Percentiles rank a stretch among this genome's conserved stretches.
These are phyloP conservation scores for Nakaseomyces bracarensis DNA, from an alignment of 1,139 yeast species.

Conservation along the genomic window DNA sequence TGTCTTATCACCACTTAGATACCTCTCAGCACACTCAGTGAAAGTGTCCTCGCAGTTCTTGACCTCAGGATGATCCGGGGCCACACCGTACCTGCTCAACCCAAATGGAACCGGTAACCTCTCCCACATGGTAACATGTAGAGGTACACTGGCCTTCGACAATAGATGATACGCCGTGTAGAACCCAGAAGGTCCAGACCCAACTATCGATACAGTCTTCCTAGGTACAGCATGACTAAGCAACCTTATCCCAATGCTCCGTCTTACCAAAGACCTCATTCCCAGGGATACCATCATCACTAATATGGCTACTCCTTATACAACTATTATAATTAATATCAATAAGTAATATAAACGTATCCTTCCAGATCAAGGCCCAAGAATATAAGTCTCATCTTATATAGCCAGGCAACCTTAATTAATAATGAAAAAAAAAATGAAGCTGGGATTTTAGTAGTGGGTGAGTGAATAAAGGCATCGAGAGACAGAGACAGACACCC, in stretches of 20 bases:
- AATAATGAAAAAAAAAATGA: too few relatives aligned
- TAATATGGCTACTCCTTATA: too few relatives aligned
- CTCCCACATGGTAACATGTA: slow-evolving; percentile 63
- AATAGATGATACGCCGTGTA: slow-evolving; percentile 76
- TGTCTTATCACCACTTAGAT: slow-evolving; percentile 1
- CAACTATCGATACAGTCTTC: slow-evolving; percentile 50
- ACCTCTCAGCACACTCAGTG: slow-evolving; percentile 45
- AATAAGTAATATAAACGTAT: too few relatives aligned
- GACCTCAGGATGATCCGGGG: slow-evolving; percentile 98
- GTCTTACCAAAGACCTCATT: not conserved
- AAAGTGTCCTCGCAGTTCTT: slow-evolving; percentile 82
- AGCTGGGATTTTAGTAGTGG: too few relatives aligned
- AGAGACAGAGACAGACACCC: too few relatives aligned
- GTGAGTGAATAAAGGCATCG: too few relatives aligned
- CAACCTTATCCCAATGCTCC: not conserved
- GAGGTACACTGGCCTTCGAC: slow-evolving; percentile 41
- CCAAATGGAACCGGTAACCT: slow-evolving; percentile 87
- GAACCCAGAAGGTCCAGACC: slow-evolving; percentile 96
- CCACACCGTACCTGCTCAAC: slow-evolving; percentile 88
- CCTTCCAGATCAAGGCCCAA: too few relatives aligned
- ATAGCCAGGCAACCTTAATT: too few relatives aligned
- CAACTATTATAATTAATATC: too few relatives aligned
- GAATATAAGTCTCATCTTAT: too few relatives aligned
- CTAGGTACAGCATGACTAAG: slow-evolving; percentile 6
- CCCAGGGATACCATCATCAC: too few relatives aligned